phyloP scores from a whole-genome alignment of 495 filamentous ascomycete species.

The Rhypophila decipiens region DNA sequence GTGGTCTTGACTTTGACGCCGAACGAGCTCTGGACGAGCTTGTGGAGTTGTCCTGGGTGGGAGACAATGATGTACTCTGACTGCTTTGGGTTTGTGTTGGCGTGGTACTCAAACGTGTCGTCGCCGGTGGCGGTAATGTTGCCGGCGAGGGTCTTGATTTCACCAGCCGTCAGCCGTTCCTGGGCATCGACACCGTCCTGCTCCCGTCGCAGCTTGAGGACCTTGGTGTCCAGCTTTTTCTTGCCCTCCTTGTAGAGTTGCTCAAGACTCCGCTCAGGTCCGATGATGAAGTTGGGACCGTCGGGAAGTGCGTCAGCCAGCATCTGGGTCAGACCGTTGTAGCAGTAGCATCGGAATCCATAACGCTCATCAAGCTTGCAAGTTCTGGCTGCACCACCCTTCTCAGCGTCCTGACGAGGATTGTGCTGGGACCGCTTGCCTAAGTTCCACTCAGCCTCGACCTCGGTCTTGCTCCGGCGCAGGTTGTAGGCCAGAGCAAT shows the following conservation, averaged over 20 bases:
- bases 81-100: background rate
- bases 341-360: constrained; percentile 22
- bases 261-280: constrained; percentile 8
- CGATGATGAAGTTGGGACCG: constrained; percentile 17
- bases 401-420: background rate
- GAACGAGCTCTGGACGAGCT: background rate
- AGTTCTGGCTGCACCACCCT: background rate
- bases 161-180: constrained; percentile 7
- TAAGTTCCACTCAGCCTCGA: background rate
- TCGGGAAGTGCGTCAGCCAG: constrained; percentile 18
- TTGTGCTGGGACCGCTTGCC: constrained; percentile 7
- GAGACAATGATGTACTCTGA: constrained; percentile 17
- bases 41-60: constrained; percentile 4
- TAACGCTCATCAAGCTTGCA: constrained; percentile 16
- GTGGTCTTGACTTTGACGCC: constrained; percentile 1
- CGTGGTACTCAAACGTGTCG: constrained; percentile 1
- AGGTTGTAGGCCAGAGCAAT: constrained; percentile 12
- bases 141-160: constrained; percentile 5
- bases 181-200: constrained; percentile 6
- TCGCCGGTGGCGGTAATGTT: background rate
- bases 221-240: constrained; percentile 16
- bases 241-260: constrained; percentile 15
- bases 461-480: constrained; percentile 13
- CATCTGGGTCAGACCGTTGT: constrained; percentile 7
- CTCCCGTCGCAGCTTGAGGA: constrained; percentile 11